These are phyloP conservation scores for Neurospora sp. DNA, from an alignment of 495 filamentous ascomycete species.

Conservation along the genomic window DNA sequence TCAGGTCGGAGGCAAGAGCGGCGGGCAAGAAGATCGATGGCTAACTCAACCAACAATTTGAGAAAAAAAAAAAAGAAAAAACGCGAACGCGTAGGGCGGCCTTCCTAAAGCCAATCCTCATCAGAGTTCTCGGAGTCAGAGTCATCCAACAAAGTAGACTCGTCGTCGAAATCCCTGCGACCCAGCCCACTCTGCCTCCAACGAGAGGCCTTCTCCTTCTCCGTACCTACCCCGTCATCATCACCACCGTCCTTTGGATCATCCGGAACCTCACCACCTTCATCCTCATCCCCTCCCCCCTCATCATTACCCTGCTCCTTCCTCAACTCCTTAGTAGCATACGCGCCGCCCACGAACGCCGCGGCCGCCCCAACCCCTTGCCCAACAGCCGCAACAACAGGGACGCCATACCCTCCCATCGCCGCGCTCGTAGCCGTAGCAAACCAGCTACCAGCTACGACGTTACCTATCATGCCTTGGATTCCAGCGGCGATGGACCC, in stretches of 20 bases:
- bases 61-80: no score
- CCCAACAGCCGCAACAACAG: not conserved
- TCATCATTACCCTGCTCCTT: not conserved
- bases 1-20: not conserved
- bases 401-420: not conserved
- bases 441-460: not conserved
- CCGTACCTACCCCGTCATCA: not conserved
- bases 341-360: not conserved
- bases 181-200: not conserved
- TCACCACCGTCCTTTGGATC: not conserved
- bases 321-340: not conserved
- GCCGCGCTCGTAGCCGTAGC: not conserved
- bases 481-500: not conserved
- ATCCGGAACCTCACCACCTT: not conserved
- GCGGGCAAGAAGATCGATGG: not conserved
- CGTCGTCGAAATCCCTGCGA: not conserved
- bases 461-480: conserved; percentile 1
- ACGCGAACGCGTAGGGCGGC: not conserved
- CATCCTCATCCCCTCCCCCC: not conserved
- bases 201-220: not conserved
- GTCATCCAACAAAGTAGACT: not conserved
- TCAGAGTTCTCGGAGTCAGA: not conserved
- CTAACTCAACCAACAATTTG: not conserved
- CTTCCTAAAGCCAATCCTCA: not conserved
- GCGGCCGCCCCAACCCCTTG: not conserved